phyloP scores from a whole-genome alignment of 116 monocot genomes.

The Phalaenopsis hybrid region DNA sequence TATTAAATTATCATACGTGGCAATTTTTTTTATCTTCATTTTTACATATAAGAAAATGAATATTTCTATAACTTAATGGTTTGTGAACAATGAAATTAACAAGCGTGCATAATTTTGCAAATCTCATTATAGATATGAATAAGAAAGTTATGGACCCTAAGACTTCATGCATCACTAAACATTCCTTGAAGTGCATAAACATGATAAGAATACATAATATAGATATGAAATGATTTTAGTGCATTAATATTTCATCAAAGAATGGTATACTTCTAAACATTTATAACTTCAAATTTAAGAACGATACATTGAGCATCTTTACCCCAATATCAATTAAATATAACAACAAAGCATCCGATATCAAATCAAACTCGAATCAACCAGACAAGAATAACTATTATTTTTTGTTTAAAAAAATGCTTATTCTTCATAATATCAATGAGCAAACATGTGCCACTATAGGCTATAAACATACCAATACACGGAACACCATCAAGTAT shows the following conservation, averaged over 20 bases:
- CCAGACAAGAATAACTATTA: background rate
- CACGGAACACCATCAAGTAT: slow-evolving; percentile 85
- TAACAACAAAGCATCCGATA: background rate
- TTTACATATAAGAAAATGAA: too few species aligned
- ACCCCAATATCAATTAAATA: background rate
- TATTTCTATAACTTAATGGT: too few species aligned
- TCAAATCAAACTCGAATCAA: background rate
- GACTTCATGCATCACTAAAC: too few species aligned
- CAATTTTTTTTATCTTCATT: too few species aligned
- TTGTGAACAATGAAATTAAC: too few species aligned
- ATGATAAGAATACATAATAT: background rate
- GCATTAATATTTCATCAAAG: slow-evolving; percentile 1
- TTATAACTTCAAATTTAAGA: background rate
- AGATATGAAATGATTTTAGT: background rate
- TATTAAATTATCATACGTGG: too few species aligned
- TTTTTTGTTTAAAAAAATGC: background rate
- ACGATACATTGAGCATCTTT: background rate
- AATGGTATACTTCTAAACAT: background rate
- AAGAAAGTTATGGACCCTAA: too few species aligned
- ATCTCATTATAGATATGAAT: too few species aligned
- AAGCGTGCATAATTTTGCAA: too few species aligned
- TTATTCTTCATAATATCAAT: background rate
- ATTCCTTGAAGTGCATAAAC: background rate
- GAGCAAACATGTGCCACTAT: background rate
- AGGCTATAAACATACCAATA: slow-evolving; percentile 40